These are phyloP conservation scores for Suillus subluteus DNA, from an alignment of 768 basidiomycete genomes.

Conservation along the genomic window DNA sequence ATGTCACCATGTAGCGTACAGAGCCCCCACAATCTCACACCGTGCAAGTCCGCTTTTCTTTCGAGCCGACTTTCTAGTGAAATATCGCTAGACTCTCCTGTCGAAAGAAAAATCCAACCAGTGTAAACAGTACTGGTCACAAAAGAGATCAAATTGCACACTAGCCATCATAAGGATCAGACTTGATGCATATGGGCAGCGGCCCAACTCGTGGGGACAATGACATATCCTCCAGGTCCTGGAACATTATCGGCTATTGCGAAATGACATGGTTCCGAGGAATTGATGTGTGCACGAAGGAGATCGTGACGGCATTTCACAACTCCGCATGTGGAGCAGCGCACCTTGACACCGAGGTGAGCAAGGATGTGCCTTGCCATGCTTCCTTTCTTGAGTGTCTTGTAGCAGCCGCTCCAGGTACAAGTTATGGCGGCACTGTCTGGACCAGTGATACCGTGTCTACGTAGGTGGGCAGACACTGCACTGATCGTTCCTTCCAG, in stretches of 20 bases:
- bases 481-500: conserved; percentile 12
- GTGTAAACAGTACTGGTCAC: background rate
- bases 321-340: conserved; percentile 3
- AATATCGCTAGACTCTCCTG: background rate
- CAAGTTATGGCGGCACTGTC: background rate
- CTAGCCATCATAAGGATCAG: background rate
- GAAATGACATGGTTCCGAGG: background rate
- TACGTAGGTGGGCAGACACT: conserved; percentile 10
- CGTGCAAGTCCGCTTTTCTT: background rate
- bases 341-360: conserved; percentile 8
- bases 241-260: background rate
- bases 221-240: background rate
- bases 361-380: conserved; percentile 13
- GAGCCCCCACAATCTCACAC: background rate
- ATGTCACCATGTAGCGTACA: background rate
- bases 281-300: background rate
- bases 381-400: conserved; percentile 7
- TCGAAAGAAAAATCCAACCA: background rate
- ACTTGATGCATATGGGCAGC: background rate
- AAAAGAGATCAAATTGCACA: background rate
- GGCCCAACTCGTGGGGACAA: background rate
- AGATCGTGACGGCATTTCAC: background rate
- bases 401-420: conserved; percentile 9
- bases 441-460: conserved; percentile 7
- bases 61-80: background rate